phyloP scores from a whole-genome alignment of 148 eudicot species.

The Rhododendron molle region DNA sequence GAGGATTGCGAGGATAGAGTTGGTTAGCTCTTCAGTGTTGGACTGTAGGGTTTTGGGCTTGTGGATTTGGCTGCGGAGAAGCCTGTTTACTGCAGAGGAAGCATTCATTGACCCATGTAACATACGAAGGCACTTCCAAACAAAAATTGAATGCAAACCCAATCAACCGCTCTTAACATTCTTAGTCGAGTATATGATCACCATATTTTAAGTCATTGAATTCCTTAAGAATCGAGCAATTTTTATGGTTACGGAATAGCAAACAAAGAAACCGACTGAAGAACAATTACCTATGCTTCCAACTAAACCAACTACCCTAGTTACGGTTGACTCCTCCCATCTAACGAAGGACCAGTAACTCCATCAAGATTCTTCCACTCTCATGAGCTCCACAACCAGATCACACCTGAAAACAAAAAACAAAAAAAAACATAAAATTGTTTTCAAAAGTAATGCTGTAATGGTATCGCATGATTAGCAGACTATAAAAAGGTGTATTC shows the following conservation, averaged over 20 bases:
- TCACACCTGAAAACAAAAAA: neutral
- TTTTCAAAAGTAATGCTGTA: neutral
- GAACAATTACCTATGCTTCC: neutral
- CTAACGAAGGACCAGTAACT: neutral
- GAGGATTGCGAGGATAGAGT: conserved; percentile 36
- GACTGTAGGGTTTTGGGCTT: conserved; percentile 15
- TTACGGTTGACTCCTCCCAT: neutral
- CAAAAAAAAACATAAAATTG: no score
- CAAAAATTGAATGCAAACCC: neutral
- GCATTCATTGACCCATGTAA: conserved; percentile 18
- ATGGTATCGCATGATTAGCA: neutral
- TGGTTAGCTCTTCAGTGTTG: conserved; percentile 21
- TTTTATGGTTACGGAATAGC: neutral
- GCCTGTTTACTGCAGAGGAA: conserved; percentile 1
- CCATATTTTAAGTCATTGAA: neutral
- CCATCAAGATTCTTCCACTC: neutral
- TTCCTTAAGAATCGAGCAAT: neutral
- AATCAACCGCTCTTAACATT: neutral
- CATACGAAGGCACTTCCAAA: neutral
- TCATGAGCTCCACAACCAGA: neutral
- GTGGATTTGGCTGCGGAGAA: conserved; percentile 7
- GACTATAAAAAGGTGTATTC: neutral
- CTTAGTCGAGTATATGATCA: neutral
- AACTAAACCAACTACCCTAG: neutral
- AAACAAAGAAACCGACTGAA: neutral